Percentiles rank a stretch among this genome's conserved stretches.
Evolutionary conservation across 2,329 filamentous ascomycete species (phyloP).

Genomic region (Dothideomycetes sp.): DNA sequence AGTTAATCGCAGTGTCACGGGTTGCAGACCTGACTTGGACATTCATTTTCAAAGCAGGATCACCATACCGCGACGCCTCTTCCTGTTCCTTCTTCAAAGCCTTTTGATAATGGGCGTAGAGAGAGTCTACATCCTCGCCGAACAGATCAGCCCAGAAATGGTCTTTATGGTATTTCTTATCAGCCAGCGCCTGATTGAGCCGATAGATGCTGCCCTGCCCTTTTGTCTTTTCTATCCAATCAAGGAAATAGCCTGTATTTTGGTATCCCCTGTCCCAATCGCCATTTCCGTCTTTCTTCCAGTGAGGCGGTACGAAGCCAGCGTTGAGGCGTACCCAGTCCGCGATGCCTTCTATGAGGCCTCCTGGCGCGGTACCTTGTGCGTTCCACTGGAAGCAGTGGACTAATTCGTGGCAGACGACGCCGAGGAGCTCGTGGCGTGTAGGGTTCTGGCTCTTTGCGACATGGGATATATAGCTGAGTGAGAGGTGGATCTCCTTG

Average conservation of each 20-base stretch:
- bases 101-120: constrained; percentile 65
- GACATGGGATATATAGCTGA: constrained; percentile 53
- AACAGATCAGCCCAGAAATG: constrained; percentile 59
- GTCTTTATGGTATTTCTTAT: constrained; percentile 52
- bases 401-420: constrained; percentile 84
- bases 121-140: constrained; percentile 50
- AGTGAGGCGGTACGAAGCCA: constrained; percentile 68
- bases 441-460: constrained; percentile 10
- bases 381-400: constrained; percentile 86
- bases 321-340: constrained; percentile 81
- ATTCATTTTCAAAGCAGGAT: no score
- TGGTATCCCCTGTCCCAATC: constrained; percentile 89
- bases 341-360: constrained; percentile 81
- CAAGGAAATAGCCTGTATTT: constrained; percentile 80
- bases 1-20: no score
- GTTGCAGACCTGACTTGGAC: no score
- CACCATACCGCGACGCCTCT: no score
- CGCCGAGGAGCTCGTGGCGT: constrained; percentile 60
- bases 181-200: constrained; percentile 56
- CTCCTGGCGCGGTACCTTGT: constrained; percentile 45
- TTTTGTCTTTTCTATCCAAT: constrained; percentile 64
- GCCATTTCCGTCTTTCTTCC: constrained; percentile 49
- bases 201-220: constrained; percentile 40
- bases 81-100: constrained; percentile 28
- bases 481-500: constrained; percentile 85